Evolutionary conservation across 345 rosid genomes (phyloP).

Genomic region (Lepidium africanum): DNA sequence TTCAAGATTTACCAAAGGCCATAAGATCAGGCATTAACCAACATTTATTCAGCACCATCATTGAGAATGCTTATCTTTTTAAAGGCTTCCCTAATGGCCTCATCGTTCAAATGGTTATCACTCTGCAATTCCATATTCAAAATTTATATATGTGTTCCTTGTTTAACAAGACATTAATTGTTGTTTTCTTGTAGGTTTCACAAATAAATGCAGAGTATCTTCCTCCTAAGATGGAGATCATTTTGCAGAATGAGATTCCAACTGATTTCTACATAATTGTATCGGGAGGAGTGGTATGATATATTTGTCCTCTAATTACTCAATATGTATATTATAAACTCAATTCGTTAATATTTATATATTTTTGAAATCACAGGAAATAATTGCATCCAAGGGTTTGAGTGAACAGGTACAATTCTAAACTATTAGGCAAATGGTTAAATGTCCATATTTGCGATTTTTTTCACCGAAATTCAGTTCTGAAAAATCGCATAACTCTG

Average conservation of each 20-base stretch:
- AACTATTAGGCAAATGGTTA: not conserved
- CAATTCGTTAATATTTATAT: not conserved
- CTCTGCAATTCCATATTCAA: not conserved
- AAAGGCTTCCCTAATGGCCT: constrained; percentile 68
- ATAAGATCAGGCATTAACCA: constrained; percentile 77
- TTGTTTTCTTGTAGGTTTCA: constrained; percentile 43
- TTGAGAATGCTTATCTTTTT: constrained; percentile 60
- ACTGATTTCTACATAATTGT: constrained; percentile 84
- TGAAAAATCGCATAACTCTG: too few species aligned
- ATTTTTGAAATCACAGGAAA: constrained; percentile 45
- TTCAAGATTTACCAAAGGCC: constrained; percentile 82
- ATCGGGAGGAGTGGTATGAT: constrained; percentile 81
- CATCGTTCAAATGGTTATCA: constrained; percentile 55
- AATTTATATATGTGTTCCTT: not conserved
- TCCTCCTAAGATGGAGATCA: constrained; percentile 89
- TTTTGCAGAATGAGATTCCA: constrained; percentile 80
- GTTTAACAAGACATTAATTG: not conserved
- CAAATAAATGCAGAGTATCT: constrained; percentile 84
- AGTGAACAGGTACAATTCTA: constrained; percentile 60
- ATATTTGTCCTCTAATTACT: not conserved
- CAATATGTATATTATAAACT: constrained; percentile 6
- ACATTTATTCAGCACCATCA: constrained; percentile 57
- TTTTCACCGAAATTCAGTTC: too few species aligned
- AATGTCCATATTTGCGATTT: too few species aligned
- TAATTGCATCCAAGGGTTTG: constrained; percentile 57